Conservation (phyloP, 1,284 basidiomycete genomes). For the Kwoniella shivajii region DNA sequence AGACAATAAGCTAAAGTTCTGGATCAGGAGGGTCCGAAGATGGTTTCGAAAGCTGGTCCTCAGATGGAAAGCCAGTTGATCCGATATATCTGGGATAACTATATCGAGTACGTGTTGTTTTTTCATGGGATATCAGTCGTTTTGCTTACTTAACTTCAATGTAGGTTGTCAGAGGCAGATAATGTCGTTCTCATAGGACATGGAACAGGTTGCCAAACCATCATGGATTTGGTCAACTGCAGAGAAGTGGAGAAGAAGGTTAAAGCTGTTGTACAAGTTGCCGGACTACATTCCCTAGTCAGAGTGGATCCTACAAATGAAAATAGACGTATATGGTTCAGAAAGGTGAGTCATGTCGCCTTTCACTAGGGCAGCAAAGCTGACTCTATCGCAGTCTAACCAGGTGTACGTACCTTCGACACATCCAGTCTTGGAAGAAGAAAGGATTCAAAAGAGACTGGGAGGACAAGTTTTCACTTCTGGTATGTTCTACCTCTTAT, state of each 20-base stretch:
- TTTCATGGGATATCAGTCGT: not conserved
- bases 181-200: conserved; percentile 83
- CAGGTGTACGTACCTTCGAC: conserved; percentile 46
- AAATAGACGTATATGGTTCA: conserved; percentile 47
- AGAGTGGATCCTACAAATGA: conserved; percentile 47
- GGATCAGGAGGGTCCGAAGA: conserved; percentile 27
- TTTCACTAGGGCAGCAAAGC: too few relatives aligned
- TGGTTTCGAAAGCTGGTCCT: conserved; percentile 33
- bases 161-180: conserved; percentile 68
- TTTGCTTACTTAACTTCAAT: not conserved
- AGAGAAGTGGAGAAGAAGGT: conserved; percentile 68
- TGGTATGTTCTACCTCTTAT: conserved; percentile 20
- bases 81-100: conserved; percentile 92
- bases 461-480: conserved; percentile 48
- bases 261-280: conserved; percentile 72
- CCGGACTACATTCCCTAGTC: conserved; percentile 63
- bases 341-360: conserved; percentile 23
- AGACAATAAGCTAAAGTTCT: not conserved
- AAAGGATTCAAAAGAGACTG: conserved; percentile 42
- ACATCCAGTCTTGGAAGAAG: conserved; percentile 48
- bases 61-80: conserved; percentile 61
- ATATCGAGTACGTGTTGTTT: conserved; percentile 67
- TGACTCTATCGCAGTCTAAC: conserved; percentile 26
- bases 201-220: conserved; percentile 73
- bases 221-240: conserved; percentile 71